Evolutionary conservation across 345 rosid species (phyloP), one percentile per base, ranked within the genome.

Genomic region (Gossypium stocksii): DNA sequence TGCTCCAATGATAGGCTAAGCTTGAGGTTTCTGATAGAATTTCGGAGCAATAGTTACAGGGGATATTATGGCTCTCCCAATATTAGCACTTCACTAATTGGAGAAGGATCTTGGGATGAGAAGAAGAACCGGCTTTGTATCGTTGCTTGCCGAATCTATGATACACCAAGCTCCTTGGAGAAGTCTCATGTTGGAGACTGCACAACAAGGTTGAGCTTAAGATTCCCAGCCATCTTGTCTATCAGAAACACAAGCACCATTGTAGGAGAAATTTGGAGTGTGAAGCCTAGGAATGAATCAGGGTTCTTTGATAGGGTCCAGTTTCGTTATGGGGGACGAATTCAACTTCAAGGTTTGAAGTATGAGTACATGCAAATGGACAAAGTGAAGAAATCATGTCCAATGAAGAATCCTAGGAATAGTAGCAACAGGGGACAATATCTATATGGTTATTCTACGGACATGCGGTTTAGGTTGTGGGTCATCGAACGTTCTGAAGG

Each of bases 101-200:
- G 84, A 8, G 91, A 89, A 84, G 91, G 84, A 48, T 8, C 68
- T 29, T 87, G 89, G 89, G 89, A 84, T 53, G 77, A 76, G 2
- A 76, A 72, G 66, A 82, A 67, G 62, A 76, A 86, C 62, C 76
- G 22, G 46, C 78, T 86, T 14, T 65, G 63, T 73, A 51, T 83
- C 19, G 73, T 67, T 29, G 89, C 83, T 6, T 84, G 84, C 41
- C 73, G 80, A 43, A 69, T 86, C 43, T 63, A 71, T 54, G 78
- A 79, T 52, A 46, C 53, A 9, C 22, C 2, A 53, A 1, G 74
- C 65, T 46, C 80, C 88, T 25, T 77, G 73, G 74, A 76, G 66
- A 54, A 77, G 48, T 53, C 67, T 72, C 70, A 49, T 48, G 80
- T 84, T 69, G 89, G 84, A 69, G 85, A 84, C 74, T 85, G 89